These are phyloP conservation scores for Kwoniella mangroviensis DNA, from an alignment of 768 basidiomycete species.

Conservation along the genomic window DNA sequence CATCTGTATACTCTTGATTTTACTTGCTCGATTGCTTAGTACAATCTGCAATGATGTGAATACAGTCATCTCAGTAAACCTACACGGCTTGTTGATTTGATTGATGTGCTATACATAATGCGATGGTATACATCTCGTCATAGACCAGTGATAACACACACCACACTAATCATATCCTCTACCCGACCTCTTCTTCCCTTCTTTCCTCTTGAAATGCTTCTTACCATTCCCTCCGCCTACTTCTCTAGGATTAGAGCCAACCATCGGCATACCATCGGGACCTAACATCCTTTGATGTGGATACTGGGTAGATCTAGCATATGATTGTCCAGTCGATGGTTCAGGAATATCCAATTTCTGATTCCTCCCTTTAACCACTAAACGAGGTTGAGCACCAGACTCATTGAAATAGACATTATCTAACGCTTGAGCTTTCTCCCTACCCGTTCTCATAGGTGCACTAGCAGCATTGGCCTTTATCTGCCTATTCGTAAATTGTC, in stretches of 20 bases:
- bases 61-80: too few relatives aligned
- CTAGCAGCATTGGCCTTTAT: constrained; percentile 50
- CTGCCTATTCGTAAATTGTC: constrained; percentile 59
- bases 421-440: constrained; percentile 64
- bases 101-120: too few relatives aligned
- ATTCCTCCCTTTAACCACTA: constrained; percentile 66
- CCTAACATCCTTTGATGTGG: constrained; percentile 83
- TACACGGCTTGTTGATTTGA: too few relatives aligned
- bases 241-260: constrained; percentile 53
- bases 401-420: constrained; percentile 83
- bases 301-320: constrained; percentile 68
- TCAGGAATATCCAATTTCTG: constrained; percentile 58
- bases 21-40: background rate
- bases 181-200: constrained; percentile 86
- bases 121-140: background rate
- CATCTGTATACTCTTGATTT: background rate
- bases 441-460: constrained; percentile 51
- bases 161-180: constrained; percentile 75
- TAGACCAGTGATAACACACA: background rate
- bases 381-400: constrained; percentile 64
- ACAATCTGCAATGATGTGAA: background rate
- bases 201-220: constrained; percentile 85
- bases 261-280: constrained; percentile 74
- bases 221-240: constrained; percentile 83
- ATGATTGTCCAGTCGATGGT: constrained; percentile 63